Evolutionary conservation across 352 stramenopile species (phyloP).

Genomic region (Plasmopara muralis): DNA sequence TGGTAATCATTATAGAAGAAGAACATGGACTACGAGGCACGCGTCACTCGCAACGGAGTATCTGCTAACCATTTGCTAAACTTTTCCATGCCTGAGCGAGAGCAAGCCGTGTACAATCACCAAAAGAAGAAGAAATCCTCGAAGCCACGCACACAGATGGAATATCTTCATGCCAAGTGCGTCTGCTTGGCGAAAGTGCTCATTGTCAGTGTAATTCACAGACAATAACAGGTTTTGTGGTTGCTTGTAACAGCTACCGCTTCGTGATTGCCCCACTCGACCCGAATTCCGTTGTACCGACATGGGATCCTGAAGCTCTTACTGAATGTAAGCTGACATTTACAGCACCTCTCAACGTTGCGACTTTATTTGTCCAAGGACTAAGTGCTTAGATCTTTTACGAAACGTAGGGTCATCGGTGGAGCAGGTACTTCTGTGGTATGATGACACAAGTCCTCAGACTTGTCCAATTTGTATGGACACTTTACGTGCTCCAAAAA

Average conservation of each 20-base stretch:
- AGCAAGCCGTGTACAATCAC: constrained; percentile 31
- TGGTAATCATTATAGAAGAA: constrained; percentile 29
- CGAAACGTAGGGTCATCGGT: constrained; percentile 58
- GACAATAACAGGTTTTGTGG: not conserved
- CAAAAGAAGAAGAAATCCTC: constrained; percentile 67
- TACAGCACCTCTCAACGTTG: not conserved
- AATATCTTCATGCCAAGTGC: constrained; percentile 85
- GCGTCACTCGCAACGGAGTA: constrained; percentile 56
- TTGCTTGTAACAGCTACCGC: constrained; percentile 45
- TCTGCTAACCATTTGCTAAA: constrained; percentile 82
- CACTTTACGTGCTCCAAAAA: constrained; percentile 69
- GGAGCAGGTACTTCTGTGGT: constrained; percentile 75
- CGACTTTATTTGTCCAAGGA: not conserved
- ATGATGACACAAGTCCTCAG: constrained; percentile 47
- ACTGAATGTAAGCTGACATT: constrained; percentile 57
- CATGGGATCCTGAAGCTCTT: constrained; percentile 70
- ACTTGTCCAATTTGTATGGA: constrained; percentile 82
- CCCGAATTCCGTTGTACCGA: constrained; percentile 35
- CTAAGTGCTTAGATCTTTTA: not conserved
- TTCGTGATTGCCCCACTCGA: constrained; percentile 68
- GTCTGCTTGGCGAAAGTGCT: constrained; percentile 7
- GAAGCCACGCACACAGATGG: constrained; percentile 59
- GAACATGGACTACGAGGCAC: constrained; percentile 47
- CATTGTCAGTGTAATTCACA: not conserved
- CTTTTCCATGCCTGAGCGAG: constrained; percentile 70